Evolutionary conservation across 768 basidiomycete genomes (phyloP).

Genomic region (Rhodocollybia butyracea): DNA sequence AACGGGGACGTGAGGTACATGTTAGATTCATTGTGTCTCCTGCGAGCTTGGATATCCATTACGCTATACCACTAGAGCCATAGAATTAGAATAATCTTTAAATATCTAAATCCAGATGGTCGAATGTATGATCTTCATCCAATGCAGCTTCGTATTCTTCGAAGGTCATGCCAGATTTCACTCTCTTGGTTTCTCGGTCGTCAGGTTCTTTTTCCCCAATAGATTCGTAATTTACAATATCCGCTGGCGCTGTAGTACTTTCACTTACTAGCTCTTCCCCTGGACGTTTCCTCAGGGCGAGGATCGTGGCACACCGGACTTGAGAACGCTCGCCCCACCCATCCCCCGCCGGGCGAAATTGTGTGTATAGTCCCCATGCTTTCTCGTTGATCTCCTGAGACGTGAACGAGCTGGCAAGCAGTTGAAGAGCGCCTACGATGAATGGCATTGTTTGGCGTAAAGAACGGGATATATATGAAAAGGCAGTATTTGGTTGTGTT

Average conservation of each 20-base stretch:
- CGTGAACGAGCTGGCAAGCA: slow-evolving; percentile 60
- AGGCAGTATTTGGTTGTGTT: slow-evolving; percentile 70
- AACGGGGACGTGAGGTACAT: neutral
- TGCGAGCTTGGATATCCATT: neutral
- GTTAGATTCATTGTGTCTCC: neutral
- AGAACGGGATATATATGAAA: slow-evolving; percentile 76
- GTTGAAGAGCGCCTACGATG: slow-evolving; percentile 71
- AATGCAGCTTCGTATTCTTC: slow-evolving; percentile 53
- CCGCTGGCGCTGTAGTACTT: slow-evolving; percentile 12
- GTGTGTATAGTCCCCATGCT: slow-evolving; percentile 80
- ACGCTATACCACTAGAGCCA: neutral
- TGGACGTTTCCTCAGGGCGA: slow-evolving; percentile 46
- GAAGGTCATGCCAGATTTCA: slow-evolving; percentile 29
- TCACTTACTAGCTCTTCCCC: slow-evolving; percentile 1
- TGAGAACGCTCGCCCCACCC: slow-evolving; percentile 86
- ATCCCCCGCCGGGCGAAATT: slow-evolving; percentile 79
- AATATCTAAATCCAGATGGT: slow-evolving; percentile 38
- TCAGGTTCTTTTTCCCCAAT: slow-evolving; percentile 8
- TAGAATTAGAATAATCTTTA: neutral
- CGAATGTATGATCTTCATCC: slow-evolving; percentile 45
- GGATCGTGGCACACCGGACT: slow-evolving; percentile 64
- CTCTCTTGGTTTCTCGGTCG: slow-evolving; percentile 37
- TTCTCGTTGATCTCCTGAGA: slow-evolving; percentile 56
- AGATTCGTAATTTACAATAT: slow-evolving; percentile 16
- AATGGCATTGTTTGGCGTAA: slow-evolving; percentile 78